phyloP scores from a whole-genome alignment of 805 yeast species.

The Metschnikowia reukaufii region DNA sequence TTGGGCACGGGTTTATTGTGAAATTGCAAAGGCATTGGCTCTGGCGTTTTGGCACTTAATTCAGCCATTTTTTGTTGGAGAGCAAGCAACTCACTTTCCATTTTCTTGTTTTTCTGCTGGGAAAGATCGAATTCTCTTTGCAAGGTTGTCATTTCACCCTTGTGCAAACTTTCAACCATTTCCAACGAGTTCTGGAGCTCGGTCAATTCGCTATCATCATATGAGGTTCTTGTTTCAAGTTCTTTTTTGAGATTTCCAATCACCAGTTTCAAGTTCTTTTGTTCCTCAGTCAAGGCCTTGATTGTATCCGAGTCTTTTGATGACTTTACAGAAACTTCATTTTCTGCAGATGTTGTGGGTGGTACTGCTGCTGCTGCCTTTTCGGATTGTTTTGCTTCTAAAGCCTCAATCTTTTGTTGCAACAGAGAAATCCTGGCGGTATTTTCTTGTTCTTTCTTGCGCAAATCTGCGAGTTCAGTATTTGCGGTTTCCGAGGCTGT shows the following conservation, averaged over 20 bases:
- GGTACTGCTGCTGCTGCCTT: not conserved
- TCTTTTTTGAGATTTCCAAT: conserved; percentile 33
- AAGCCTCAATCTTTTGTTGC: not conserved
- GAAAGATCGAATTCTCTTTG: conserved; percentile 28
- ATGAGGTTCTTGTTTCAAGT: conserved; percentile 40
- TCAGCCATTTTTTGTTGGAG: conserved; percentile 2
- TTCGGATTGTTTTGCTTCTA: conserved; percentile 1
- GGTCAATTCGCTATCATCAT: conserved; percentile 34
- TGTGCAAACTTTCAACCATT: conserved; percentile 42
- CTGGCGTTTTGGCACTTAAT: not conserved
- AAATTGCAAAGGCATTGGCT: not conserved
- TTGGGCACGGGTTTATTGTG: not conserved
- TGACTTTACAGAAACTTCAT: not conserved
- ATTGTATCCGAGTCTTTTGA: not conserved
- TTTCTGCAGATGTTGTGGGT: not conserved
- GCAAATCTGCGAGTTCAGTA: conserved; percentile 1
- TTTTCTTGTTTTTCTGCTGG: conserved; percentile 13
- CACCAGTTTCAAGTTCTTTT: conserved; percentile 3
- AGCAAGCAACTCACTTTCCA: conserved; percentile 5
- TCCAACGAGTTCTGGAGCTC: conserved; percentile 45
- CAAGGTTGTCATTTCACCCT: conserved; percentile 31
- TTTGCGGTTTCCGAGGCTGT: not conserved
- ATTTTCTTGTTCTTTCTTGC: conserved; percentile 1
- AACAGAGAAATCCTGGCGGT: not conserved
- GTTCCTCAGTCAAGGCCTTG: not conserved